Percentiles rank a stretch among this genome's conserved stretches.
Conservation (phyloP, 2,329 filamentous ascomycete genomes). For the Aspergillus pseudoviridinutans region DNA sequence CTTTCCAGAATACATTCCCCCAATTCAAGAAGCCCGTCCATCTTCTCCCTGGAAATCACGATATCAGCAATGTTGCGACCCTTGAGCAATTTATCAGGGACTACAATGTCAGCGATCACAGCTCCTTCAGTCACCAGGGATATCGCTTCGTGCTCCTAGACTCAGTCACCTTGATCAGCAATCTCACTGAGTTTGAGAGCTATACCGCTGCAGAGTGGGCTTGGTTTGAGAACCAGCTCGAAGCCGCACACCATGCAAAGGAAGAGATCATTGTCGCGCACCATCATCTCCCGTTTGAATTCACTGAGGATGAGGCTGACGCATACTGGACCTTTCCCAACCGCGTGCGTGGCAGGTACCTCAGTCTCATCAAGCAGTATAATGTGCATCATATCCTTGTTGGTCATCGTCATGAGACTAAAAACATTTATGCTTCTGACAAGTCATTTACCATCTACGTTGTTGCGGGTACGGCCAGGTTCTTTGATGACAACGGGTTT, state of each 20-base stretch:
- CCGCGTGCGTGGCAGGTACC: constrained; percentile 1
- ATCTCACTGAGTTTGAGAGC: constrained; percentile 1
- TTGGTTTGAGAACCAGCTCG: neutral
- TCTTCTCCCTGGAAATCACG: too few relatives aligned
- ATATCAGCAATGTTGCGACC: too few relatives aligned
- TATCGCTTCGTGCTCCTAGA: neutral
- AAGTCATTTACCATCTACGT: neutral
- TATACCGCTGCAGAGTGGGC: neutral
- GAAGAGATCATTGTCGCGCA: constrained; percentile 3
- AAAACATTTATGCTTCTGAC: neutral
- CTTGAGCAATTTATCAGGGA: too few relatives aligned
- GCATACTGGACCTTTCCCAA: constrained; percentile 2
- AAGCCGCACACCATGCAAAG: too few relatives aligned
- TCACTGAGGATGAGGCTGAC: neutral
- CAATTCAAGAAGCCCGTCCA: too few relatives aligned
- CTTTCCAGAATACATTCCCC: too few relatives aligned
- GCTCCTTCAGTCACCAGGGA: too few relatives aligned
- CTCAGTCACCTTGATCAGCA: constrained; percentile 1
- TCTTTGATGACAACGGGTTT: too few relatives aligned
- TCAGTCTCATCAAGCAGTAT: neutral
- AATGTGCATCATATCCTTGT: constrained; percentile 2
- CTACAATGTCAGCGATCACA: too few relatives aligned
- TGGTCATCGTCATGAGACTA: constrained; percentile 3
- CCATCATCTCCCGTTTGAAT: constrained; percentile 3
- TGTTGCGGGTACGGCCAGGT: too few relatives aligned